Evolutionary conservation across 2,329 filamentous ascomycete species (phyloP).

Genomic region (Aureobasidium sp.): DNA sequence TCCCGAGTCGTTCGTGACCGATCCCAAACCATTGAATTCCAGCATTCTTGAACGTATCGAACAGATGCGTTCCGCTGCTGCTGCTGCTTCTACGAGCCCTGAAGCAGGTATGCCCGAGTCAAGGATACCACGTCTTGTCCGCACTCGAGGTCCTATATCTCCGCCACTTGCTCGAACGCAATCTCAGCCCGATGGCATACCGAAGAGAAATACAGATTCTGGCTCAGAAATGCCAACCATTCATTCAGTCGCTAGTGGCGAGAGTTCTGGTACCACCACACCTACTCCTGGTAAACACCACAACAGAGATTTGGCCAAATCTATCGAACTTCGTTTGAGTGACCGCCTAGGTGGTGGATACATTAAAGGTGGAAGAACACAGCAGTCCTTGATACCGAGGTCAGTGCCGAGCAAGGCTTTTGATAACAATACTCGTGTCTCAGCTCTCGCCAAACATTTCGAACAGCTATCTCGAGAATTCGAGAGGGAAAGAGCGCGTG

Average conservation of each 20-base stretch:
- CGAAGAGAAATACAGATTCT: constrained; percentile 19
- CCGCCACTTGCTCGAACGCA: constrained; percentile 46
- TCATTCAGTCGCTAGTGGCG: constrained; percentile 14
- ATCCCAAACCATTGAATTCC: constrained; percentile 30
- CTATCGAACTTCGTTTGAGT: constrained; percentile 66
- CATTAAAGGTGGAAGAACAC: constrained; percentile 51
- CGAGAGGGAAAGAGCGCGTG: constrained; percentile 83
- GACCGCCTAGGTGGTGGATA: constrained; percentile 62
- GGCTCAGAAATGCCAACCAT: constrained; percentile 10
- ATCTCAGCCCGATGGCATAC: constrained; percentile 40
- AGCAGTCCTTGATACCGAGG: constrained; percentile 74
- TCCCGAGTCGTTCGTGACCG: constrained; percentile 25
- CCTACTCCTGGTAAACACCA: constrained; percentile 23
- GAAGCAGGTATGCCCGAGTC: constrained; percentile 25
- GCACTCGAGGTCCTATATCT: constrained; percentile 32
- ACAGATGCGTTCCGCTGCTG: constrained; percentile 29
- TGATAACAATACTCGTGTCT: constrained; percentile 58
- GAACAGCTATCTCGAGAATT: constrained; percentile 96
- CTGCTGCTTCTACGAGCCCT: constrained; percentile 21
- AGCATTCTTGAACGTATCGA: constrained; percentile 32
- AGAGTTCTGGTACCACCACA: constrained; percentile 13
- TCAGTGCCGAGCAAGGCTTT: constrained; percentile 66
- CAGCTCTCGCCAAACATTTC: constrained; percentile 88
- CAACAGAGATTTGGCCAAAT: constrained; percentile 30
- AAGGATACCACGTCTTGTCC: constrained; percentile 29